A percentile compares a stretch with the other conserved stretches of the same genome.
phyloP scores from a whole-genome alignment of 176 grass and related monocot species.

The Oryza meyeriana region DNA sequence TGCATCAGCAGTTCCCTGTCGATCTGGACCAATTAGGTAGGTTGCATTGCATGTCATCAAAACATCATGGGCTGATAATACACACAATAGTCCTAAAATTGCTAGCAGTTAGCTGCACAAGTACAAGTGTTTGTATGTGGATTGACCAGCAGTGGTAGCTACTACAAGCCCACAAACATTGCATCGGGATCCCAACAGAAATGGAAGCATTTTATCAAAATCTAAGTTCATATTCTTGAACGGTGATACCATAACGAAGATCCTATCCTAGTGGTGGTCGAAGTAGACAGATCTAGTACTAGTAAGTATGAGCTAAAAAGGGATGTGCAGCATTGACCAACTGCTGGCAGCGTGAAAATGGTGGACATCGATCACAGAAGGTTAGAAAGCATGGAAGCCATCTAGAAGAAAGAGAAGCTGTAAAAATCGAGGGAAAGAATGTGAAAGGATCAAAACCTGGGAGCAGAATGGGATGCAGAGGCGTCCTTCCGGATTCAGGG shows the following conservation, averaged over 20 bases:
- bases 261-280: neutral
- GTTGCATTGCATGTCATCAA: neutral
- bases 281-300: neutral
- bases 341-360: neutral
- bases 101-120: neutral
- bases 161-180: neutral
- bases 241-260: neutral
- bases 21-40: neutral
- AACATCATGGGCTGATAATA: neutral
- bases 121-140: neutral
- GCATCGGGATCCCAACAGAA: too few relatives aligned
- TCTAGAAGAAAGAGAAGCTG: neutral
- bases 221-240: neutral
- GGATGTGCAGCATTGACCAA: neutral
- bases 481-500: too few relatives aligned
- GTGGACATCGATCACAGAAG: too few relatives aligned
- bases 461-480: neutral
- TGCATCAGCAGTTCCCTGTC: neutral
- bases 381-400: neutral
- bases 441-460: neutral
- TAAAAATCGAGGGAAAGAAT: neutral
- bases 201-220: neutral
- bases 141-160: neutral
- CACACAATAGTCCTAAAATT: neutral
- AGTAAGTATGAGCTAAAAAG: neutral